These are phyloP conservation scores for Cicer pinnatifidum DNA, from an alignment of 306 rosid genomes.

Conservation along the genomic window DNA sequence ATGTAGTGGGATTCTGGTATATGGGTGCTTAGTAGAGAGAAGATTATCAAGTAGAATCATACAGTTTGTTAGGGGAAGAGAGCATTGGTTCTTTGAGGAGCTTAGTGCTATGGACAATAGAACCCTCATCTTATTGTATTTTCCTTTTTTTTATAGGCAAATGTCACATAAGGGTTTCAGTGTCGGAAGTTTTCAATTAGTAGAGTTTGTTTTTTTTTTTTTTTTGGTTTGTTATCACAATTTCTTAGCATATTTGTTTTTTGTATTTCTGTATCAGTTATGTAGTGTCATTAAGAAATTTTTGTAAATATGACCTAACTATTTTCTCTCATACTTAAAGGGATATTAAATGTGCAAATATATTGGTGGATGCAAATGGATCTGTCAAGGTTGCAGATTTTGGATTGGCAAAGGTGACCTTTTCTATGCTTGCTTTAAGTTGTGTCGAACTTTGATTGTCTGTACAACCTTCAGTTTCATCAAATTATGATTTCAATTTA, in stretches of 20 bases:
- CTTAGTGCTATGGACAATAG: not conserved
- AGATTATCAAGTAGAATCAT: not conserved
- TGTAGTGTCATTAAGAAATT: constrained; percentile 13
- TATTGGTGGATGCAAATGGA: constrained; percentile 87
- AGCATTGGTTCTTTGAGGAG: not conserved
- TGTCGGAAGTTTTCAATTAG: constrained; percentile 19
- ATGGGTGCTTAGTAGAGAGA: not conserved
- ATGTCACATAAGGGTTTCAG: not conserved
- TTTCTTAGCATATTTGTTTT: constrained; percentile 40
- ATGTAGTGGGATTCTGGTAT: not conserved
- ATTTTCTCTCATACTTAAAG: constrained; percentile 46
- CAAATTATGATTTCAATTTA: constrained; percentile 13
- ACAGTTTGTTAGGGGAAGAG: not conserved
- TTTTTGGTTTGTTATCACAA: constrained; percentile 27
- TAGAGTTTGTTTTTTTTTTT: not conserved
- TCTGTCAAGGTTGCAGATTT: constrained; percentile 97
- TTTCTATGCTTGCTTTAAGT: not conserved
- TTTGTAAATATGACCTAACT: constrained; percentile 36
- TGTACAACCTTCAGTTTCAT: constrained; percentile 15
- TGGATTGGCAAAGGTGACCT: constrained; percentile 92
- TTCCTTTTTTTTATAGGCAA: too few relatives aligned
- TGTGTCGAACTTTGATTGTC: not conserved
- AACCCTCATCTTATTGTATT: not conserved
- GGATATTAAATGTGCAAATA: constrained; percentile 95
- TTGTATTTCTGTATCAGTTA: constrained; percentile 9